Evolutionary conservation across 2,329 filamentous ascomycete species (phyloP).

Genomic region (Onygena corvina): DNA sequence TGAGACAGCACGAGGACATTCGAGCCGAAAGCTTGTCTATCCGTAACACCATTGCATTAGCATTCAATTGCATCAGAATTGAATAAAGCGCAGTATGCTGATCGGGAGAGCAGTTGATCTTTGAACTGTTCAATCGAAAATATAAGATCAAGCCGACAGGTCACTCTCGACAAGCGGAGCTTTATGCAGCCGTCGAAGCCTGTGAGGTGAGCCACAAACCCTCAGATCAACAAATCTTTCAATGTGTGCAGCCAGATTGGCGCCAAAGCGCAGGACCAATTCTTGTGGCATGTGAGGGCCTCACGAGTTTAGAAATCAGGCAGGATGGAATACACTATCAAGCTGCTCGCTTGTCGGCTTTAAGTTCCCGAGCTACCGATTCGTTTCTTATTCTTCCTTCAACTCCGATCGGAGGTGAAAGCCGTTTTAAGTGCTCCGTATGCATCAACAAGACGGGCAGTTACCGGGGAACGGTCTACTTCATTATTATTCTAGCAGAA

Average conservation of each 20-base stretch:
- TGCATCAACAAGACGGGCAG: too few relatives aligned
- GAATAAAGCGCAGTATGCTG: neutral
- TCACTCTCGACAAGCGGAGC: neutral
- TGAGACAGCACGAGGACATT: slow-evolving; percentile 1
- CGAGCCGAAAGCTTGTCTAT: slow-evolving; percentile 5
- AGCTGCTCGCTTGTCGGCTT: neutral
- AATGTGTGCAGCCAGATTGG: too few relatives aligned
- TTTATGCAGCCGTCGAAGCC: neutral
- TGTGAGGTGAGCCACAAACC: neutral
- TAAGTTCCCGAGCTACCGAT: neutral
- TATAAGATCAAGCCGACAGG: neutral
- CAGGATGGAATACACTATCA: neutral
- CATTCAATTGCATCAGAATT: too few relatives aligned
- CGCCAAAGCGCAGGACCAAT: neutral
- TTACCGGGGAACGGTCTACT: too few relatives aligned
- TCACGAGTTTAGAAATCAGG: too few relatives aligned
- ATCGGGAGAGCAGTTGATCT: neutral
- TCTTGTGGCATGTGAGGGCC: slow-evolving; percentile 3
- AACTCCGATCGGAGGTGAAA: neutral
- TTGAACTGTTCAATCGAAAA: too few relatives aligned
- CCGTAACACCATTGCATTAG: slow-evolving; percentile 4
- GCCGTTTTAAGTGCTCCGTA: too few relatives aligned
- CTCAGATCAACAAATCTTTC: too few relatives aligned
- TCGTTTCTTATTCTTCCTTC: neutral
- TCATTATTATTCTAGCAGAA: neutral